Percentiles rank a stretch among this genome's conserved stretches.
Conservation (phyloP, 2,329 filamentous ascomycete genomes). For the Aspergillus amoenus region DNA sequence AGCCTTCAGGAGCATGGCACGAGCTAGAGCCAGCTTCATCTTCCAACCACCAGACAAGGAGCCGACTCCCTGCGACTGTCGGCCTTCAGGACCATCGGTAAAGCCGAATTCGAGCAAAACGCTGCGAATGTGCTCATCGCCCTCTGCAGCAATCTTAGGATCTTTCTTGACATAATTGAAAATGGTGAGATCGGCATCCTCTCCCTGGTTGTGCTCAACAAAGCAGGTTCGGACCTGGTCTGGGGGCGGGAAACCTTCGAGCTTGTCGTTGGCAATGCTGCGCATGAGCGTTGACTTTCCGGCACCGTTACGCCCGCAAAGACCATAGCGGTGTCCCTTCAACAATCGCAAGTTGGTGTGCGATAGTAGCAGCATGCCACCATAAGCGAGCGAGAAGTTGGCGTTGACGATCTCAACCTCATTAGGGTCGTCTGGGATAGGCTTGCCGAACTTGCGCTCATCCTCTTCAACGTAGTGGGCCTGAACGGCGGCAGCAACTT, state of each 20-base stretch:
- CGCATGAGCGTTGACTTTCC: constrained; percentile 99
- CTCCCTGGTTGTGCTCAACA: constrained; percentile 98
- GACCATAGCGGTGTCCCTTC: constrained; percentile 95
- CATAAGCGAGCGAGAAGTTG: constrained; percentile 94
- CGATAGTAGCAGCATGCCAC: constrained; percentile 93
- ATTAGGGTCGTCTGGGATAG: constrained; percentile 83
- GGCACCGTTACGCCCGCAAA: constrained; percentile 94
- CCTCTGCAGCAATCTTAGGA: constrained; percentile 76
- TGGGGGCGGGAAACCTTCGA: constrained; percentile 93
- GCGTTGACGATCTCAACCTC: constrained; percentile 97
- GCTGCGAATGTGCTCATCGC: constrained; percentile 74
- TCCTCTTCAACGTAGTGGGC: constrained; percentile 80
- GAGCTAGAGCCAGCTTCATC: constrained; percentile 96
- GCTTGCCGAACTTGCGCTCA: constrained; percentile 79
- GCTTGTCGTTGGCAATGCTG: constrained; percentile 90
- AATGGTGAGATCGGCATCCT: constrained; percentile 95
- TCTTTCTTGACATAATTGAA: constrained; percentile 90
- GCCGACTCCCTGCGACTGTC: constrained; percentile 85
- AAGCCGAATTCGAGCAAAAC: constrained; percentile 94
- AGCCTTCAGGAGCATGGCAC: constrained; percentile 95
- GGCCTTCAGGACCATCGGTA: constrained; percentile 81
- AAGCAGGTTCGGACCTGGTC: constrained; percentile 94
- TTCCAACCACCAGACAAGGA: constrained; percentile 98
- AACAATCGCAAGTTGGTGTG: constrained; percentile 93
- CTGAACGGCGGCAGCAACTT: constrained; percentile 72